These are phyloP conservation scores for Stipa capillata DNA, from an alignment of 176 grass and related monocot genomes.

Conservation along the genomic window DNA sequence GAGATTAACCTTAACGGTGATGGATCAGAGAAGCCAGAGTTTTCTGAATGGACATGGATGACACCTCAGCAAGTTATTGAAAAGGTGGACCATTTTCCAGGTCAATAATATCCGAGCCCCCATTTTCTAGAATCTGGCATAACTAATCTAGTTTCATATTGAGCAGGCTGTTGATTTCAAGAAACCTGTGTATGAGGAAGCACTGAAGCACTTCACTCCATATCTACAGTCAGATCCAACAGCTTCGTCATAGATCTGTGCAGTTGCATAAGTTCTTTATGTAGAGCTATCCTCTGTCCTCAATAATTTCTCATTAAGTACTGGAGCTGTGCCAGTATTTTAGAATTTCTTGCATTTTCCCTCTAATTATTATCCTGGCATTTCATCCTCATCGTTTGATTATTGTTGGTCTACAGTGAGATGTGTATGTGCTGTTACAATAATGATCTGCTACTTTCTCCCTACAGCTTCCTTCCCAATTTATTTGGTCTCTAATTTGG, in stretches of 20 bases:
- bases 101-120: neutral
- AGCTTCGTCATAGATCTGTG: constrained; percentile 8
- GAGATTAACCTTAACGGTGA: constrained; percentile 85
- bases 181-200: constrained; percentile 86
- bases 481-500: neutral
- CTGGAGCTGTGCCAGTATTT: neutral
- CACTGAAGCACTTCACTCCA: constrained; percentile 52
- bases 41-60: constrained; percentile 80
- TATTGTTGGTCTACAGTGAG: neutral
- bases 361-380: neutral
- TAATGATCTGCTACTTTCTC: neutral
- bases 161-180: constrained; percentile 83
- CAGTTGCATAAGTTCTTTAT: neutral
- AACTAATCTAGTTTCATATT: constrained; percentile 25
- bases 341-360: neutral
- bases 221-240: constrained; percentile 55
- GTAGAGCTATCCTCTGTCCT: neutral
- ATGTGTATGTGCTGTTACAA: neutral
- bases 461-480: neutral
- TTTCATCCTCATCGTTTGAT: neutral
- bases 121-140: neutral
- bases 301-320: neutral
- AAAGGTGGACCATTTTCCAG: constrained; percentile 33
- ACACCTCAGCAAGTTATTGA: constrained; percentile 78
- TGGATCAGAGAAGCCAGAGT: constrained; percentile 92